phyloP scores from a whole-genome alignment of 2,329 filamentous ascomycete genomes.

The Monosporascus cannonballus region DNA sequence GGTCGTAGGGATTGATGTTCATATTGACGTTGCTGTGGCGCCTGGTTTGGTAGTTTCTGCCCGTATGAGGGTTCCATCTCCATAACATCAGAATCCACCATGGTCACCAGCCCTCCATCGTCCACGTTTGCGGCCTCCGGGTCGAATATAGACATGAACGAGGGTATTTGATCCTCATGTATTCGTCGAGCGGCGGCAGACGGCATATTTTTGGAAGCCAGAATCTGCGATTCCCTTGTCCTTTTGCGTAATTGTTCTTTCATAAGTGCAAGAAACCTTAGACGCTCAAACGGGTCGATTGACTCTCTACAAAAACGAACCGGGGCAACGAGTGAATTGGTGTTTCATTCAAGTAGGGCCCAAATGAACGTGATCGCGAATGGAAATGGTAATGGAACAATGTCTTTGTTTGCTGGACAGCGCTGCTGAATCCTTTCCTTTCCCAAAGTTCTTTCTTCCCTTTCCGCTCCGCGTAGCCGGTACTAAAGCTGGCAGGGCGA shows the following conservation, averaged over 20 bases:
- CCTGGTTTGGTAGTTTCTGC: conserved; percentile 21
- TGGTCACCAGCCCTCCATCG: conserved; percentile 46
- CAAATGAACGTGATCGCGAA: conserved; percentile 18
- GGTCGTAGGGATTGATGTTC: conserved; percentile 33
- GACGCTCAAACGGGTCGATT: neutral
- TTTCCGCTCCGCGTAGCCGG: conserved; percentile 13
- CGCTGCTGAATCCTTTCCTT: conserved; percentile 45
- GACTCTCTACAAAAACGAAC: neutral
- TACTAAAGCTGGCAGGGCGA: neutral
- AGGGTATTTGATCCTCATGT: conserved; percentile 66
- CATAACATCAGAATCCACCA: conserved; percentile 48
- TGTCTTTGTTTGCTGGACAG: conserved; percentile 34
- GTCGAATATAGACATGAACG: conserved; percentile 71
- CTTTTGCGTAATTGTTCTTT: neutral
- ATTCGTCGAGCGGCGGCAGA: conserved; percentile 55
- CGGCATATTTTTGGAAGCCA: conserved; percentile 43
- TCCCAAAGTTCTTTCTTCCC: conserved; percentile 18
- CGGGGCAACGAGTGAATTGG: neutral
- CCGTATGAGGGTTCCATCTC: conserved; percentile 35
- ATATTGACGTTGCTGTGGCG: conserved; percentile 31
- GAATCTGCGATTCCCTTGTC: neutral
- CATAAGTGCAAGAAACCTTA: neutral
- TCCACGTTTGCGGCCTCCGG: conserved; percentile 52
- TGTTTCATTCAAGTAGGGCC: conserved; percentile 13
- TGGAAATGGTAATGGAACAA: conserved; percentile 13